phyloP scores from a whole-genome alignment of 1,284 basidiomycete species.

The Pyrrhoderma lamaoense region DNA sequence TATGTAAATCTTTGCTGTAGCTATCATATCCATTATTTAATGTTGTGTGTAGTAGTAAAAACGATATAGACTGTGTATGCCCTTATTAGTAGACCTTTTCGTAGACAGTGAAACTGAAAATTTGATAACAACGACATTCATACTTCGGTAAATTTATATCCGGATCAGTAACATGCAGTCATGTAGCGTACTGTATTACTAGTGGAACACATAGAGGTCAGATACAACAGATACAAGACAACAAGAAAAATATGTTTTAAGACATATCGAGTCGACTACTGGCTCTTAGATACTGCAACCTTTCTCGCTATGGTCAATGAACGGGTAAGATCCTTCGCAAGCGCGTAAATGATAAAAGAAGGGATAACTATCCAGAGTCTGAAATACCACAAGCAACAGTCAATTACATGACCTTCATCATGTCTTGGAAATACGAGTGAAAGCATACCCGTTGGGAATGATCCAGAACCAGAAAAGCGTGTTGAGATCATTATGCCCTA shows the following conservation, averaged over 20 bases:
- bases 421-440: neutral
- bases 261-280: too few relatives aligned
- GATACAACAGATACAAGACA: too few relatives aligned
- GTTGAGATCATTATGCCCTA: slow-evolving; percentile 63
- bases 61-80: neutral
- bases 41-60: neutral
- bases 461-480: slow-evolving; percentile 61
- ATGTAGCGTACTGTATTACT: too few relatives aligned
- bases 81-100: too few relatives aligned
- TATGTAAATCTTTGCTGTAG: neutral
- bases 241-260: too few relatives aligned
- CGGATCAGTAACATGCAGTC: too few relatives aligned
- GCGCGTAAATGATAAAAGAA: slow-evolving; percentile 42
- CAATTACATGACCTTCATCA: neutral
- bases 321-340: slow-evolving; percentile 51
- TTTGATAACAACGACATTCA: too few relatives aligned
- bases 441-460: slow-evolving; percentile 69
- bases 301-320: slow-evolving; percentile 7
- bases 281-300: slow-evolving; percentile 6
- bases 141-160: too few relatives aligned
- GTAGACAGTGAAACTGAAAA: too few relatives aligned
- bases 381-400: neutral
- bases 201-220: too few relatives aligned
- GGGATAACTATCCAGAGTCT: slow-evolving; percentile 74
- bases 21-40: neutral